Evolutionary conservation across 208 protist genomes (phyloP).

Genomic region (Strigomonas culicis): DNA sequence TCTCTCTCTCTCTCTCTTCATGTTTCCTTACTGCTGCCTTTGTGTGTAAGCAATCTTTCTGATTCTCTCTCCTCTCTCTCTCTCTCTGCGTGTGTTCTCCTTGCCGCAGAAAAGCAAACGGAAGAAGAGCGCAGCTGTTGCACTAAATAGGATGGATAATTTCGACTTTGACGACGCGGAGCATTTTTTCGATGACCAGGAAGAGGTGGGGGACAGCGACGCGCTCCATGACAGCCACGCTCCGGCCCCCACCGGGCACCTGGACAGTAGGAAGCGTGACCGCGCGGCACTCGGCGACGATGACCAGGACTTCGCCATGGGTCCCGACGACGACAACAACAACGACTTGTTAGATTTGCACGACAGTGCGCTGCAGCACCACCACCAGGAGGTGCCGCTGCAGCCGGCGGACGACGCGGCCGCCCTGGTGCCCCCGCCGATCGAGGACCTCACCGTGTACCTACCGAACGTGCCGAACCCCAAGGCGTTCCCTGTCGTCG

Average conservation of each 20-base stretch:
- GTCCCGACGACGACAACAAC: no score
- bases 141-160: background rate
- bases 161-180: conserved; percentile 20
- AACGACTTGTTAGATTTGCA: background rate
- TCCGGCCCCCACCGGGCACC: no score
- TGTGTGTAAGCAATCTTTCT: background rate
- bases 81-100: background rate
- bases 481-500: conserved; percentile 66
- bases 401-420: background rate
- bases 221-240: no score
- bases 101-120: background rate
- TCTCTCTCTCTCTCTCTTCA: no score
- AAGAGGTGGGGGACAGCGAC: conserved; percentile 11
- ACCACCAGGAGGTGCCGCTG: background rate
- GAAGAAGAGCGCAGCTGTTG: background rate
- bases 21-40: no score
- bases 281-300: no score
- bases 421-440: conserved; percentile 21
- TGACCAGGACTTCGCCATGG: no score
- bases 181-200: conserved; percentile 23
- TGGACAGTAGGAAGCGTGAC: no score
- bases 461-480: conserved; percentile 61
- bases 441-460: conserved; percentile 47
- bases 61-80: background rate
- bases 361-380: background rate